Evolutionary conservation across 805 yeast genomes (phyloP).

Genomic region (Saturnispora diversa): DNA sequence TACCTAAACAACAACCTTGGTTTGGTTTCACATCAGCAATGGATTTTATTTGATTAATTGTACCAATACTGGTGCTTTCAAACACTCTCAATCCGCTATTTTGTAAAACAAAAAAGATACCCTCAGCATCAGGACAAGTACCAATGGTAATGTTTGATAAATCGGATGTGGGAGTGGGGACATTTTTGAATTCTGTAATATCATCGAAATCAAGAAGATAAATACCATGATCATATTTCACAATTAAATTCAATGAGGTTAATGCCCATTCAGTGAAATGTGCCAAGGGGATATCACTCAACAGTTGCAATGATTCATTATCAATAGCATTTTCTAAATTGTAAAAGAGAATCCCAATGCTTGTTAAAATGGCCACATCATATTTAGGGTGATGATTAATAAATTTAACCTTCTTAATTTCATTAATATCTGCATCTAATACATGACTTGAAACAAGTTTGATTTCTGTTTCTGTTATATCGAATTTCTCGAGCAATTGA

Average conservation of each 20-base stretch:
- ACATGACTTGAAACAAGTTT: constrained; percentile 14
- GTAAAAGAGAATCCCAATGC: constrained; percentile 19
- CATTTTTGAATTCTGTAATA: constrained; percentile 16
- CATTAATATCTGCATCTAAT: constrained; percentile 13
- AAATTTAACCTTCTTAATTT: constrained; percentile 18
- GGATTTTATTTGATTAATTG: constrained; percentile 16
- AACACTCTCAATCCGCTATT: constrained; percentile 14
- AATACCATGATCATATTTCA: constrained; percentile 18
- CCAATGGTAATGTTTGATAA: constrained; percentile 12
- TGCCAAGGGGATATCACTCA: constrained; percentile 16
- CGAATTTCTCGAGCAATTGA: constrained; percentile 16
- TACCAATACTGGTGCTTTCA: constrained; percentile 18
- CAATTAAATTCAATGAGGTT: constrained; percentile 18
- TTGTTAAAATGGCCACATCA: constrained; percentile 22
- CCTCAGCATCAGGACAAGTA: constrained; percentile 17
- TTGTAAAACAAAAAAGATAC: constrained; percentile 16
- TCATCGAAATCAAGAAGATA: constrained; percentile 18
- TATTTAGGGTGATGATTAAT: constrained; percentile 11
- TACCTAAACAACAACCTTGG: constrained; percentile 19
- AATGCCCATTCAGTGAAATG: constrained; percentile 18
- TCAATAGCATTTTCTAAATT: constrained; percentile 1
- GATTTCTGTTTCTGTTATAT: constrained; percentile 14
- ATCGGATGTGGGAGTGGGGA: constrained; percentile 12
- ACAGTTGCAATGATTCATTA: not conserved
- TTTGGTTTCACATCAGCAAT: constrained; percentile 8